A percentile compares a stretch with the other conserved stretches of the same genome.
Conservation (phyloP, 1,284 basidiomycete species). For the Entoloma clypeatum region DNA sequence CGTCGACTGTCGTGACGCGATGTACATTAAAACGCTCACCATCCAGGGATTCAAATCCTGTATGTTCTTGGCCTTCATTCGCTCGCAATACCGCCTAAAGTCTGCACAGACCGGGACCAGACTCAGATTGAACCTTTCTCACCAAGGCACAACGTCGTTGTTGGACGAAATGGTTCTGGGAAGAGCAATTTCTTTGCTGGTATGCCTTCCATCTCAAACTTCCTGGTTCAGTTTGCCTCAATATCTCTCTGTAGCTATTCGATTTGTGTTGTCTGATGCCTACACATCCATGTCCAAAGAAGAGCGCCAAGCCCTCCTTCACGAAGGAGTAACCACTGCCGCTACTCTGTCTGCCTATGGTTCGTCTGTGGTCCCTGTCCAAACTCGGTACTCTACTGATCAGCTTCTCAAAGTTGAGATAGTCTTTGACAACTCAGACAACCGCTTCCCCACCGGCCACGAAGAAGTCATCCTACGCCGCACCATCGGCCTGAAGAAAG, state of each 20-base stretch:
- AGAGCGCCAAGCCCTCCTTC: constrained; percentile 88
- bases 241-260: constrained; percentile 61
- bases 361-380: constrained; percentile 20
- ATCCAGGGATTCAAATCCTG: constrained; percentile 99
- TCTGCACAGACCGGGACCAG: constrained; percentile 65
- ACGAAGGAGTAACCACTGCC: constrained; percentile 87
- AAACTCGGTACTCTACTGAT: not conserved
- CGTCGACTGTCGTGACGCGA: too few species aligned
- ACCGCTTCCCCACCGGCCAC: constrained; percentile 86
- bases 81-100: constrained; percentile 1
- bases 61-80: constrained; percentile 29
- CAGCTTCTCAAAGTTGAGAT: constrained; percentile 61
- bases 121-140: constrained; percentile 82
- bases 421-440: constrained; percentile 86
- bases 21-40: constrained; percentile 90
- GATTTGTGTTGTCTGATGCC: constrained; percentile 96
- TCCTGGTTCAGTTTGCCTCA: not conserved
- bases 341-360: constrained; percentile 94
- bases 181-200: constrained; percentile 97
- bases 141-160: constrained; percentile 88
- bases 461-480: constrained; percentile 84
- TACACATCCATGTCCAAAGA: constrained; percentile 95
- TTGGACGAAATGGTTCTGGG: constrained; percentile 92
- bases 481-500: constrained; percentile 97
- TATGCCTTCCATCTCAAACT: constrained; percentile 29